Base-by-base conservation (phyloP, 2,329 filamentous ascomycete species). In the Aureobasidium sp. region DNA sequence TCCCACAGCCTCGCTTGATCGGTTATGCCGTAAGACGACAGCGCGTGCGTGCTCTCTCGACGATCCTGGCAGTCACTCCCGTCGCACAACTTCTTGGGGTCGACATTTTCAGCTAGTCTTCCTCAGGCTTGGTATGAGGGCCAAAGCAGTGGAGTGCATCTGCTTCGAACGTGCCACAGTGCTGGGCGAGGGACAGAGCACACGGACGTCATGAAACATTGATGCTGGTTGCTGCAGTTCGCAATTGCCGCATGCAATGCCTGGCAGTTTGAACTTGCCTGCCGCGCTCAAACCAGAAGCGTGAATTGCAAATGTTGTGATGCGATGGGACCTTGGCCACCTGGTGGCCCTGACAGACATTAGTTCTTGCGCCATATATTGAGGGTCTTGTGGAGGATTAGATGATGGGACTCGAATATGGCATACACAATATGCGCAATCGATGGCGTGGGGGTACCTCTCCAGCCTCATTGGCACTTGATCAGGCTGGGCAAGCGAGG, bases 201-300 rank as follows among this genome's bases (percentile, higher is more conserved):
- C 57, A 51, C 37, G 46, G 57, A 61, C 57, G 57, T 61, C 57
- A 61, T 52, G 47, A 42, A 59, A 44, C 56, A 59, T 59, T 39
- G 42, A 47, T 50, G 44, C 44, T 32, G 44, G 20, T 39, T 47
- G 20, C 27, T 58, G 55, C 42, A 50, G 32, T 41, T 39, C n/a
- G 44, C 42, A 59, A 39, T 47, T 41, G 44, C 42, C 44, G 56
- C 44, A 59, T 32, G 44, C 56, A 37, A 59, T 39, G 34, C 44
- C 41, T 59, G 26, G 32, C 36, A 59, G 23, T 26, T 48, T 41
- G 42, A 48, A 37, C 17, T 50, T 29, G 15, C 13, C 29, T 36
- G 29, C 32, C 39, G 42, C 50, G 52, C 39, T 56, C 34, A 23
- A 59, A 50, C 44, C 23, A 41, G 26, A 59, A 59, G 44, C 23